These are phyloP conservation scores for Termitomyces sp. DNA, from an alignment of 1,284 basidiomycete species.

Conservation along the genomic window DNA sequence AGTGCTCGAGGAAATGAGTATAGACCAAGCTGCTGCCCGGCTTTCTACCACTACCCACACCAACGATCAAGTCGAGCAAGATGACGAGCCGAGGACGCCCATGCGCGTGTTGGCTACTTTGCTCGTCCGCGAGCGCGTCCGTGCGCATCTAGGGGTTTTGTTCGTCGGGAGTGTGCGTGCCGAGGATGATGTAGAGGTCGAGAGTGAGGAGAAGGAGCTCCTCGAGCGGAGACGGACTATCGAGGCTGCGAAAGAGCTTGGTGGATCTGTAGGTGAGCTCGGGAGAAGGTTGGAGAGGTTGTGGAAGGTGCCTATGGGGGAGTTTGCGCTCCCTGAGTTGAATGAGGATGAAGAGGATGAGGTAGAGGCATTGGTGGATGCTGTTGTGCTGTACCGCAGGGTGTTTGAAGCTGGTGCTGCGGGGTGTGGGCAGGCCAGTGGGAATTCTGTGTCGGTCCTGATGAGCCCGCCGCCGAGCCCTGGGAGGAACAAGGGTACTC, in stretches of 20 bases:
- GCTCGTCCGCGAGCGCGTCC: slow-evolving; percentile 46
- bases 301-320: slow-evolving; percentile 33
- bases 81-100: slow-evolving; percentile 3
- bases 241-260: slow-evolving; percentile 55
- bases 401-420: slow-evolving; percentile 43
- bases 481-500: slow-evolving; percentile 23
- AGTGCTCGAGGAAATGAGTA: slow-evolving; percentile 46
- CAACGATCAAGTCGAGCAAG: not conserved
- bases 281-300: slow-evolving; percentile 51
- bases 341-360: slow-evolving; percentile 30
- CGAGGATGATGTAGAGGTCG: slow-evolving; percentile 2
- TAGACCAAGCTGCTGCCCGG: slow-evolving; percentile 43
- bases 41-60: slow-evolving; percentile 23
- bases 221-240: slow-evolving; percentile 40
- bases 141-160: slow-evolving; percentile 42
- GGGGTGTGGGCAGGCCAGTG: not conserved
- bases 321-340: slow-evolving; percentile 7
- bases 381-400: slow-evolving; percentile 51
- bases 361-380: slow-evolving; percentile 47
- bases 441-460: slow-evolving; percentile 30
- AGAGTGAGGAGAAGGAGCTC: slow-evolving; percentile 22
- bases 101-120: slow-evolving; percentile 40
- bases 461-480: slow-evolving; percentile 59
- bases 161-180: slow-evolving; percentile 46
- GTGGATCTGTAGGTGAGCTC: slow-evolving; percentile 49